These are phyloP conservation scores for Rubroboletus satanas DNA, from an alignment of 768 basidiomycete genomes.

Conservation along the genomic window DNA sequence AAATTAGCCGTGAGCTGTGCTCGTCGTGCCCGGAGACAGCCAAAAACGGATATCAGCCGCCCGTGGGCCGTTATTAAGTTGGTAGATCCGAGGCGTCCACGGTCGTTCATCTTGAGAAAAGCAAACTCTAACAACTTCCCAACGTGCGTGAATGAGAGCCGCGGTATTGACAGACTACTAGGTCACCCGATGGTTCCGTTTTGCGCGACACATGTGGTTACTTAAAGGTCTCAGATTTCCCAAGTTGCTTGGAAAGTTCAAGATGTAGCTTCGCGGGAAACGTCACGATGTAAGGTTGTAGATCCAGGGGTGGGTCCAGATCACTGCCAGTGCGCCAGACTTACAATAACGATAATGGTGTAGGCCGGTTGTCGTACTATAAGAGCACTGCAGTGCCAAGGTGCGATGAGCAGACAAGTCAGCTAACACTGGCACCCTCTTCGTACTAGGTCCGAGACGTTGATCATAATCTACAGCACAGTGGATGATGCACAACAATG, in stretches of 20 bases:
- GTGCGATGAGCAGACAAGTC: not conserved
- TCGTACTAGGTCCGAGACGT: not conserved
- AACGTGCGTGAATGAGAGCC: not conserved
- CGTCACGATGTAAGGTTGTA: not conserved
- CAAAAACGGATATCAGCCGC: too few species aligned
- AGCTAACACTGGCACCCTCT: not conserved
- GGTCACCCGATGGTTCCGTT: not conserved
- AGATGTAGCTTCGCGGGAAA: not conserved
- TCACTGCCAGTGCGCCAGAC: too few species aligned
- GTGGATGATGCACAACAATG: not conserved
- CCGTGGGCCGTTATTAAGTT: too few species aligned
- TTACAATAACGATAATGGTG: not conserved
- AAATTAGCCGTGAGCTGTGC: too few species aligned
- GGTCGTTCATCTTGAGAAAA: not conserved
- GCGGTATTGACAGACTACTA: not conserved
- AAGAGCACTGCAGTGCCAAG: not conserved
- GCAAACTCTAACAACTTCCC: not conserved
- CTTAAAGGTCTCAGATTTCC: not conserved
- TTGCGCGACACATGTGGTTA: not conserved
- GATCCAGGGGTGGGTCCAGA: too few species aligned
- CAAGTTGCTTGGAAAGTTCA: not conserved
- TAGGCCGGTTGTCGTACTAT: not conserved
- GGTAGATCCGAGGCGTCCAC: too few species aligned
- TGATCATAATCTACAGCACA: not conserved
- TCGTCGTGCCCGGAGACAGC: too few species aligned